Base-by-base conservation (phyloP, 345 rosid species). In the Eucalyptus paniculata region DNA sequence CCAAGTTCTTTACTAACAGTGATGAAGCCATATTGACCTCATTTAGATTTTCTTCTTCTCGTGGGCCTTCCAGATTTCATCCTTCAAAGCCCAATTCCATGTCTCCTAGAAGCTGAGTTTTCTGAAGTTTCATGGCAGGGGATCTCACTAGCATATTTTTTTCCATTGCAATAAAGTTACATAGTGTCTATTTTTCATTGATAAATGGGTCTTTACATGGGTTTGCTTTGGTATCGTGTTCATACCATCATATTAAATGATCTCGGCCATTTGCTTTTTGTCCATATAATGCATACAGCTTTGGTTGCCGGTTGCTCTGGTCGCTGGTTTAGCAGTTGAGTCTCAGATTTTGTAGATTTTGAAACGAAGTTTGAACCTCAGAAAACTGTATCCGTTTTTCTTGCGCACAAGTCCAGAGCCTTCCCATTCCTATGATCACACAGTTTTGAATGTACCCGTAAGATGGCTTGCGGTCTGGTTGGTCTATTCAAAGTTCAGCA, bases 351-450 rank as follows among this genome's bases (percentile, higher is more conserved):
- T 96, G 97, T 91, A 97, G 88, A 81, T 98, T 94, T 89, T 96
- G 99, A 92, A 96, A 95, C 87, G 99, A 97, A 34, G 97, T 96
- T 92, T 96, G 98, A 88, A 96, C 97, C 92, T 97, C 97, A 47
- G 92, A 37, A 62, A 95, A 96, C 17, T 94, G 95, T 90, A 94
- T 92, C 86, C 92, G 95, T 92, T 97, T 99, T 92, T 96, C 97
- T 92, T 97, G 98, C 90, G 94, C 90, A 89, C 94, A 93, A 87
- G 95, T 92, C 99, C 96, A 96, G 50, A 97, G 94, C 90, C 90
- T 95, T 72, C 96, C 97, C 92, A 96, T 89, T 91, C 95, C 99
- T 50, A 47, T 47, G 50, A 12, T 47, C 14, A 47, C 50, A 47
- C 50, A 47, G 0, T 0, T 47, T 47, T 47, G 14, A 47, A 47